Evolutionary conservation across 257 asterid species (phyloP), one percentile per base, ranked within the genome.

Genomic region (Jaltomata sinuosa): DNA sequence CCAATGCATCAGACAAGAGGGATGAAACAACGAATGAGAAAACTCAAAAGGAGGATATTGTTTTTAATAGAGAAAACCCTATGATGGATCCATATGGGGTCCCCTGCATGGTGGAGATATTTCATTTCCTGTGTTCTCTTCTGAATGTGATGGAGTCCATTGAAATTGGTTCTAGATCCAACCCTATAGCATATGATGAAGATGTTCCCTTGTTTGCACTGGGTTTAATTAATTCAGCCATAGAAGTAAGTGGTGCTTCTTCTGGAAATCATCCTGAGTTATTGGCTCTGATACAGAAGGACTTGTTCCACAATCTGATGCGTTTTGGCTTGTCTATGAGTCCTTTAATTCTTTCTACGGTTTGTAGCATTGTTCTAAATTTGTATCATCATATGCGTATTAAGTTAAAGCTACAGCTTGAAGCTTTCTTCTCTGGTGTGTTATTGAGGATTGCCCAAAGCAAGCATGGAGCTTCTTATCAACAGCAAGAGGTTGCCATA

Each of bases 171-270:
- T 88, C 93, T 34, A 88, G 94, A 85, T 89, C 97, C 31, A 95
- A 91, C 78, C 94, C 95, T 31, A 91, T 96, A 54, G 92, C 99
- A 42, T 92, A 91, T 89, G 96, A 93, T 87, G 99, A 96, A 92
- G 98, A 96, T 83, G 98, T 96, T 86, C 98, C 99, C 50, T 89
- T 96, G 64, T 96, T 96, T 90, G 96, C 99, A 36, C 86, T 96
- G 84, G 98, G 99, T 81, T 89, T 96, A 88, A 92, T 96, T 72
- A 96, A 94, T 88, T 91, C 97, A 6, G 94, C 98, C 34, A 89
- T 96, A 68, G 98, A 96, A 86, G 86, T 96, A 85, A 95, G 97
- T 53, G 98, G 98, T 57, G 87, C 93, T 85, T 89, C 95, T 71
- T 89, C 93, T 18, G 91, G 89, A 71, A 84, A 85, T 79, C 97